Percentiles rank a stretch among this genome's conserved stretches.
phyloP scores from a whole-genome alignment of 345 rosid genomes.

The Eucalyptus pauciflora region DNA sequence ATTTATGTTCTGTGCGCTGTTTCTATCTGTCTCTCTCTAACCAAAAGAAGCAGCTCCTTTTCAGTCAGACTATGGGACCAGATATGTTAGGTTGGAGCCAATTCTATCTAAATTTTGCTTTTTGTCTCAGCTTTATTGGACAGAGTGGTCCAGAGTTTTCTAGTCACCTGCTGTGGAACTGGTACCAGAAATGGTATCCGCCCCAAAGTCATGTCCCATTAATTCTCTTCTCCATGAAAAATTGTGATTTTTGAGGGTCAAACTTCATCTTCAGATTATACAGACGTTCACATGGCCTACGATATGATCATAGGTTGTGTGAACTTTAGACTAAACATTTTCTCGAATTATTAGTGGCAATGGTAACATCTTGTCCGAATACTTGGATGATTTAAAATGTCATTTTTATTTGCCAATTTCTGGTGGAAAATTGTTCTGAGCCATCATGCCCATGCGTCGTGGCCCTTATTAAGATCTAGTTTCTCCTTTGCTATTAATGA shows the following conservation, averaged over 20 bases:
- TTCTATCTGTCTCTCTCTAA: too few species aligned
- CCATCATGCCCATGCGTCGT: too few species aligned
- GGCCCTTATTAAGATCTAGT: neutral
- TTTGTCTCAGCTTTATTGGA: neutral
- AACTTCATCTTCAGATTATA: neutral
- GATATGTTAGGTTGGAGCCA: too few species aligned
- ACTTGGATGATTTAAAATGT: too few species aligned
- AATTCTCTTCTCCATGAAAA: neutral
- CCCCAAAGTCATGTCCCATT: too few species aligned
- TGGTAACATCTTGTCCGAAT: fast-evolving
- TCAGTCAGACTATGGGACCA: too few species aligned
- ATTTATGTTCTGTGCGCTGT: too few species aligned
- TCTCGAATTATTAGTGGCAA: neutral
- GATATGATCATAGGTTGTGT: too few species aligned
- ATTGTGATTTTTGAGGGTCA: neutral
- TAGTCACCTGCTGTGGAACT: fast-evolving
- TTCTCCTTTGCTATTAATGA: neutral
- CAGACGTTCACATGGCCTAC: fast-evolving
- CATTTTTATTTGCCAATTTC: too few species aligned
- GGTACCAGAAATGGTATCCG: fast-evolving
- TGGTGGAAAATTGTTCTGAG: too few species aligned
- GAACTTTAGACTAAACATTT: neutral
- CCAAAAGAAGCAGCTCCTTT: too few species aligned
- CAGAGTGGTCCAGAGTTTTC: neutral
- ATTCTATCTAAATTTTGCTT: too few species aligned